Conservation (phyloP, 1,139 yeast genomes). For the Oligophagozyma castellii region DNA sequence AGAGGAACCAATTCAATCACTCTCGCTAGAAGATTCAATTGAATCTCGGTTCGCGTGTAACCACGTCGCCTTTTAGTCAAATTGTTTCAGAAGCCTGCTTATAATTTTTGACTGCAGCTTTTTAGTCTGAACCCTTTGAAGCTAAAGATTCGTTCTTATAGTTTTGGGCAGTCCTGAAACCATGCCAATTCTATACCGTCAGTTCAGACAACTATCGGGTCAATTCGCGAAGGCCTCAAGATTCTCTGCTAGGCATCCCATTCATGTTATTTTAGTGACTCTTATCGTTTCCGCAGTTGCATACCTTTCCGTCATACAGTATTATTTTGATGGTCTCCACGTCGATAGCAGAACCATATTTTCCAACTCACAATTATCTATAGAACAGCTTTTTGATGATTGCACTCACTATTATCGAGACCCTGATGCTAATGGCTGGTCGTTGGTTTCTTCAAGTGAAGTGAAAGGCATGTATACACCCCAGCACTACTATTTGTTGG, state of each 20-base stretch:
- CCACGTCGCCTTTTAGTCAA: too few species aligned
- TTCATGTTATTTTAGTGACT: conserved; percentile 68
- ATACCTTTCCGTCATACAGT: conserved; percentile 70
- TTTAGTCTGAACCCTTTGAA: too few species aligned
- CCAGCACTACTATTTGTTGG: conserved; percentile 18
- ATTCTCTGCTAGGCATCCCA: conserved; percentile 70
- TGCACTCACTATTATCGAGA: conserved; percentile 19
- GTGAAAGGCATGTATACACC: conserved; percentile 8
- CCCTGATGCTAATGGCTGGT: conserved; percentile 13
- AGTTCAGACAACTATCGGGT: conserved; percentile 17
- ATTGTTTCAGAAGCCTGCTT: too few species aligned
- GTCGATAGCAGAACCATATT: conserved; percentile 11
- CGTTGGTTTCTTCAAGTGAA: conserved; percentile 9
- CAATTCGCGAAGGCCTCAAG: conserved; percentile 40
- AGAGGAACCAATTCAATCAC: too few species aligned
- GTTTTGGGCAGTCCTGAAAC: not conserved
- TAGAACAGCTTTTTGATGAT: conserved; percentile 13
- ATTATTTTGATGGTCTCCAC: conserved; percentile 36
- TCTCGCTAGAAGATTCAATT: too few species aligned
- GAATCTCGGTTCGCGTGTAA: too few species aligned
- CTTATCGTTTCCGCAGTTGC: conserved; percentile 70
- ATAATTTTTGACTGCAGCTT: too few species aligned
- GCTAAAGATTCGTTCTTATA: too few species aligned
- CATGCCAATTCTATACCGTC: conserved; percentile 20
- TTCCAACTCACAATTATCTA: conserved; percentile 8